Conservation (phyloP, 2,329 filamentous ascomycete species). For the Xylariaceae sp. region DNA sequence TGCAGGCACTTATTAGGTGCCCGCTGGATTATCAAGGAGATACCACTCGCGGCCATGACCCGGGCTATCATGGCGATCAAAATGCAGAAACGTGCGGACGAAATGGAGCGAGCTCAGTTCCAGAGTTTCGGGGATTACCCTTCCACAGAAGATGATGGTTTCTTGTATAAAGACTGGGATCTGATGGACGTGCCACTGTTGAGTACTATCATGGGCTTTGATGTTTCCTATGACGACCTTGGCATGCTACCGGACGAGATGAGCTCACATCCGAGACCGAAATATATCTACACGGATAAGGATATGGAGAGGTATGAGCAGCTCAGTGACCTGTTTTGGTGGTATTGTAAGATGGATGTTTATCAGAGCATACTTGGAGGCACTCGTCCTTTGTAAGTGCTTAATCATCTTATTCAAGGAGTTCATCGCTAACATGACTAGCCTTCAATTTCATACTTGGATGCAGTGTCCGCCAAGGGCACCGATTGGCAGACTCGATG, state of each 20-base stretch:
- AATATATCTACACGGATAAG: slow-evolving; percentile 41
- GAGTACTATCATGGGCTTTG: slow-evolving; percentile 45
- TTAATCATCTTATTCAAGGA: slow-evolving; percentile 2
- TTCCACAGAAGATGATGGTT: slow-evolving; percentile 23
- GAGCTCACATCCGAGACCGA: slow-evolving; percentile 27
- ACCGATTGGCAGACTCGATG: slow-evolving; percentile 68
- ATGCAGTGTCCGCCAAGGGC: slow-evolving; percentile 83
- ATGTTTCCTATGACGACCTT: slow-evolving; percentile 50
- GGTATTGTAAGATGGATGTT: slow-evolving; percentile 90
- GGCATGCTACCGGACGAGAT: slow-evolving; percentile 33
- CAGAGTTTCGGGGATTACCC: slow-evolving; percentile 22
- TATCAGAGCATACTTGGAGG: slow-evolving; percentile 88
- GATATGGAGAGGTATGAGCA: slow-evolving; percentile 79
- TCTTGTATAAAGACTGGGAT: slow-evolving; percentile 33
- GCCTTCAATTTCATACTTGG: slow-evolving; percentile 76
- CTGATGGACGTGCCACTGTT: slow-evolving; percentile 36
- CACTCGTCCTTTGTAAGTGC: slow-evolving; percentile 73
- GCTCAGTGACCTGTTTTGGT: slow-evolving; percentile 86
- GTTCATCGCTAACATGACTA: slow-evolving; percentile 33
- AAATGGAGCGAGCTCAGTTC: slow-evolving; percentile 25
- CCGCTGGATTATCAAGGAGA: slow-evolving; percentile 73
- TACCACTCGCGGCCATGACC: slow-evolving; percentile 70
- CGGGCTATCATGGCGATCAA: slow-evolving; percentile 63
- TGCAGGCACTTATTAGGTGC: slow-evolving; percentile 85
- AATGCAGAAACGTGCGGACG: slow-evolving; percentile 33